A percentile compares a stretch with the other conserved stretches of the same genome.
These are phyloP conservation scores for Ramularia endophylla DNA, from an alignment of 2,329 filamentous ascomycete genomes.

Conservation along the genomic window DNA sequence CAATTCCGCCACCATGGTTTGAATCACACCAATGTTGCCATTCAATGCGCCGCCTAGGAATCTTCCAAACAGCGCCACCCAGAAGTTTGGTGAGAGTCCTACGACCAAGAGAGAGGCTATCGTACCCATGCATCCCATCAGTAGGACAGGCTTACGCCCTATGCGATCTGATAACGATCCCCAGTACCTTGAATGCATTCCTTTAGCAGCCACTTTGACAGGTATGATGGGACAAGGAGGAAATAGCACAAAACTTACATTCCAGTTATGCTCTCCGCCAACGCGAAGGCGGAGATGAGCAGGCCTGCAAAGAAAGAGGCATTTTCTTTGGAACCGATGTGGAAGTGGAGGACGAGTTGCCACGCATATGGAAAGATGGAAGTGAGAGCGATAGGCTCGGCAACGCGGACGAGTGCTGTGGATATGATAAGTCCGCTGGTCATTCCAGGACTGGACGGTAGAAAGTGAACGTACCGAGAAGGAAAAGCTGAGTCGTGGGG, in stretches of 20 bases:
- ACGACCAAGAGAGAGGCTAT: constrained; percentile 78
- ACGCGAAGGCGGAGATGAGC: constrained; percentile 78
- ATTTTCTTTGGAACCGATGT: constrained; percentile 65
- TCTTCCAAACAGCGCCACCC: constrained; percentile 71
- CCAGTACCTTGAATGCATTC: too few relatives aligned
- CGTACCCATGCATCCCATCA: constrained; percentile 76
- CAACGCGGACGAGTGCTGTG: constrained; percentile 84
- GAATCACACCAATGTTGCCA: constrained; percentile 70
- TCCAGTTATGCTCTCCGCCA: constrained; percentile 75
- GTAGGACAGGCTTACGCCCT: constrained; percentile 77
- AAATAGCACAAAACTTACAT: constrained; percentile 43
- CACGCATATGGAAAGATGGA: constrained; percentile 92
- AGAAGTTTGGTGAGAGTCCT: constrained; percentile 76
- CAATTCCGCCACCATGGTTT: constrained; percentile 88
- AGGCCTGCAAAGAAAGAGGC: constrained; percentile 84
- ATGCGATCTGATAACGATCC: constrained; percentile 74
- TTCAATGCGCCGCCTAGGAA: constrained; percentile 77
- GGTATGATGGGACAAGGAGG: neutral
- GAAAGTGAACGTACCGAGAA: constrained; percentile 60
- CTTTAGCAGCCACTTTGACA: too few relatives aligned
- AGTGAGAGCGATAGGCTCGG: constrained; percentile 87
- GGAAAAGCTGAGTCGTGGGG: constrained; percentile 72
- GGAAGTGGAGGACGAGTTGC: constrained; percentile 71
- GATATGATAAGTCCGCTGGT: neutral
- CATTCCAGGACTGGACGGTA: neutral